Percentiles rank a stretch among this genome's conserved stretches.
phyloP scores from a whole-genome alignment of 129 eudicot species.

The Centrapalus pauciflorus region DNA sequence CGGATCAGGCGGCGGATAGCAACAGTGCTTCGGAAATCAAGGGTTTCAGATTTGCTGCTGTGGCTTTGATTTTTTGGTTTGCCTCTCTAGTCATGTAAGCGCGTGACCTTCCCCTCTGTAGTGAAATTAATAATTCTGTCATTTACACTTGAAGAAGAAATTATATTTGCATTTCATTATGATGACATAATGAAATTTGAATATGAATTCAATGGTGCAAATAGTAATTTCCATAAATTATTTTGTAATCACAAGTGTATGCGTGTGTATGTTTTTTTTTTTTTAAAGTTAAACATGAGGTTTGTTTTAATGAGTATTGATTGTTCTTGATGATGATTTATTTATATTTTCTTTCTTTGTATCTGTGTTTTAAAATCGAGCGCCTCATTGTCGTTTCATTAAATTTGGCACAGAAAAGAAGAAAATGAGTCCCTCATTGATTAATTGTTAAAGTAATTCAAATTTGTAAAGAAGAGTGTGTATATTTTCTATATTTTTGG shows the following conservation, averaged over 20 bases:
- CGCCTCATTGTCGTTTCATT: no score
- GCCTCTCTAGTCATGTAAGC: conserved; percentile 35
- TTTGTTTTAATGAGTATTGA: conserved; percentile 8
- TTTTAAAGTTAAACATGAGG: conserved; percentile 21
- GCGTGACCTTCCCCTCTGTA: background rate
- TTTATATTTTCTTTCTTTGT: conserved; percentile 9
- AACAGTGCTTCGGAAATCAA: conserved; percentile 22
- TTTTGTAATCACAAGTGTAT: conserved; percentile 8
- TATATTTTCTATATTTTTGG: no score
- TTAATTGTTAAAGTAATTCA: no score
- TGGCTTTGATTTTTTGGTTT: conserved; percentile 38
- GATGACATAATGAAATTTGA: conserved; percentile 28
- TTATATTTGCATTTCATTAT: conserved; percentile 32
- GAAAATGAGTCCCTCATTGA: no score
- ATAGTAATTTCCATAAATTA: conserved; percentile 13
- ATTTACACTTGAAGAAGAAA: conserved; percentile 11
- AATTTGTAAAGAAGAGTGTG: no score
- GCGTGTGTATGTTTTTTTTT: conserved; percentile 12
- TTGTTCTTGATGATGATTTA: conserved; percentile 11
- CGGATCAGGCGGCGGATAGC: conserved; percentile 48
- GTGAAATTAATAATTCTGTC: conserved; percentile 19
- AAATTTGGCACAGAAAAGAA: no score
- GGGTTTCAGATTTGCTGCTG: conserved; percentile 39
- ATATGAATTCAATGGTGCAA: conserved; percentile 14
- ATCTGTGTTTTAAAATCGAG: no score